phyloP scores from a whole-genome alignment of 176 grass and related monocot genomes.

The Canna indica region DNA sequence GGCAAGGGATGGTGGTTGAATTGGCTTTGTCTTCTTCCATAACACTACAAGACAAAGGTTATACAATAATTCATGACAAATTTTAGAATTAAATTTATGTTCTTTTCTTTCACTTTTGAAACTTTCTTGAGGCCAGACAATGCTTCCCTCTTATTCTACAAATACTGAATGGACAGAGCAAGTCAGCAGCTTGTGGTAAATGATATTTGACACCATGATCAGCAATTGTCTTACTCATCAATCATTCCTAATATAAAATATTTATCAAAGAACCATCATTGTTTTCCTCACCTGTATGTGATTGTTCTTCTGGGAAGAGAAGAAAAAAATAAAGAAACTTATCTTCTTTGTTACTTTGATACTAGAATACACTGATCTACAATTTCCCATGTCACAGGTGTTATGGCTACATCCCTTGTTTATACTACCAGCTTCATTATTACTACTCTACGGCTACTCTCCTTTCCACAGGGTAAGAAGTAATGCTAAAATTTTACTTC shows the following conservation, averaged over 20 bases:
- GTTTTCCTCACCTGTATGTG: neutral
- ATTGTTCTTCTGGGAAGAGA: neutral
- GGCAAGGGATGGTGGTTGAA: no score
- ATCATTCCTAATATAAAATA: neutral
- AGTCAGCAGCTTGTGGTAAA: slow-evolving; percentile 6
- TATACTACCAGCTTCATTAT: neutral
- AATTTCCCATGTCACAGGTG: neutral
- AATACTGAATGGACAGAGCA: slow-evolving; percentile 9
- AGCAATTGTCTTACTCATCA: neutral
- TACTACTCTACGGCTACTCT: neutral
- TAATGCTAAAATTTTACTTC: neutral
- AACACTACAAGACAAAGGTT: neutral
- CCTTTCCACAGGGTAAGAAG: neutral
- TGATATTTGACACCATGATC: slow-evolving; percentile 3
- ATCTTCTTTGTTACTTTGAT: neutral
- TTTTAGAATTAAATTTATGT: neutral
- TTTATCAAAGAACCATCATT: neutral
- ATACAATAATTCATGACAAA: neutral
- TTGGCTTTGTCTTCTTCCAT: neutral
- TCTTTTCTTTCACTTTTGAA: neutral
- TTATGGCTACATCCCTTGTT: neutral
- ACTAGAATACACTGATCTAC: neutral
- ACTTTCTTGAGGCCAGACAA: neutral
- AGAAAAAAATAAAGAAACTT: neutral
- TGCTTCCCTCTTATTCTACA: neutral